Percentiles rank a stretch among this genome's conserved stretches.
phyloP scores from a whole-genome alignment of 805 yeast species.

The Metschnikowia peoriensis region DNA sequence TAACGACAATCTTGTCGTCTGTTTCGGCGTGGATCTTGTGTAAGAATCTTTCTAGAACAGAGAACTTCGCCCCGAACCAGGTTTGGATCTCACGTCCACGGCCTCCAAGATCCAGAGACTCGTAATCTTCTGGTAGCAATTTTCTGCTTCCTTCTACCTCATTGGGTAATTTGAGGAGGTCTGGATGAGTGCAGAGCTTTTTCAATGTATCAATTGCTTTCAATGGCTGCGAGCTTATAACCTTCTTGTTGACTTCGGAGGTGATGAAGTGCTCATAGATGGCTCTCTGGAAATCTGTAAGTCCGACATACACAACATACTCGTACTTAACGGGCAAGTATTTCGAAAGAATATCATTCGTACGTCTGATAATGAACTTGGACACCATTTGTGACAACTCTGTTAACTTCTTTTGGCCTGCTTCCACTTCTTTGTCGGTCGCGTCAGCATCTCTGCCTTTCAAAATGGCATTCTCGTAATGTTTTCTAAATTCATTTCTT shows the following conservation, averaged over 20 bases:
- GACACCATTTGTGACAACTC: slow-evolving; percentile 78
- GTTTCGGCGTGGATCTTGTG: slow-evolving; percentile 75
- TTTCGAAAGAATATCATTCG: slow-evolving; percentile 91
- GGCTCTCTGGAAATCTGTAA: slow-evolving; percentile 71
- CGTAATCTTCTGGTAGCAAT: slow-evolving; percentile 73
- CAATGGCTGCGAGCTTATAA: slow-evolving; percentile 76
- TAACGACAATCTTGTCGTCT: slow-evolving; percentile 90
- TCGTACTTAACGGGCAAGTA: slow-evolving; percentile 95
- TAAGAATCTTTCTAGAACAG: slow-evolving; percentile 80
- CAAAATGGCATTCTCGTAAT: slow-evolving; percentile 77
- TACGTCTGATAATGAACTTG: slow-evolving; percentile 87
- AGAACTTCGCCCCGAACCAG: slow-evolving; percentile 82
- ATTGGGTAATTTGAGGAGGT: slow-evolving; percentile 67
- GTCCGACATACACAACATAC: slow-evolving; percentile 88
- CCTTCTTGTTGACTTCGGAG: slow-evolving; percentile 70
- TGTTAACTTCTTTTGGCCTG: slow-evolving; percentile 66
- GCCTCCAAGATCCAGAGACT: slow-evolving; percentile 41
- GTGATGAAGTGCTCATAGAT: slow-evolving; percentile 74
- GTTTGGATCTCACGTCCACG: slow-evolving; percentile 72
- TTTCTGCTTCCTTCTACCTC: slow-evolving; percentile 71
- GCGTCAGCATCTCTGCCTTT: slow-evolving; percentile 90
- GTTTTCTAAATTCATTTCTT: slow-evolving; percentile 76
- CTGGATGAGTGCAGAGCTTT: slow-evolving; percentile 94
- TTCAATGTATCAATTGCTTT: slow-evolving; percentile 87
- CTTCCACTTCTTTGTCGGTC: slow-evolving; percentile 67